Evolutionary conservation across 345 rosid species (phyloP).

Genomic region (Gossypium thurberi): DNA sequence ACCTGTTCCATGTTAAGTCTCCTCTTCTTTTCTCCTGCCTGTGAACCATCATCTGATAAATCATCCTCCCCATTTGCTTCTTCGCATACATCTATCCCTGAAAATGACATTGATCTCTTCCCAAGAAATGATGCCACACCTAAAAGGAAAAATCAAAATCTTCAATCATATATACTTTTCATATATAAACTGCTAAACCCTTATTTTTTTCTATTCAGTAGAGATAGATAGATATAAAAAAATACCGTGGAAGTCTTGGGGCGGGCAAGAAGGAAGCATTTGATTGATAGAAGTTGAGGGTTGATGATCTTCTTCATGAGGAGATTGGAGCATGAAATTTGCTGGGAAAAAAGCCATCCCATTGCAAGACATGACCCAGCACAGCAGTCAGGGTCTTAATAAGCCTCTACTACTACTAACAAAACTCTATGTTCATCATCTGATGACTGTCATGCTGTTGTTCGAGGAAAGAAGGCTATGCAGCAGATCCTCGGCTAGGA

Average conservation of each 20-base stretch:
- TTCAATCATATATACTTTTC: background rate
- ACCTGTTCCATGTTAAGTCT: slow-evolving; percentile 92
- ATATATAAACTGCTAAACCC: background rate
- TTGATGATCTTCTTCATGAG: slow-evolving; percentile 54
- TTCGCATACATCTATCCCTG: slow-evolving; percentile 56
- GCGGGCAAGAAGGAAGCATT: slow-evolving; percentile 54
- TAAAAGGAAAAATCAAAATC: slow-evolving; percentile 11
- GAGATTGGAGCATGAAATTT: slow-evolving; percentile 77
- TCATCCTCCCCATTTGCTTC: slow-evolving; percentile 71
- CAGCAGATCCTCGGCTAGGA: slow-evolving; percentile 5
- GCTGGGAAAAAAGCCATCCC: slow-evolving; percentile 87
- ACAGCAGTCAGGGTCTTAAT: background rate
- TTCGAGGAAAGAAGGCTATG: background rate
- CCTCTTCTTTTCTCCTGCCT: slow-evolving; percentile 93
- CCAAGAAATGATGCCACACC: slow-evolving; percentile 81
- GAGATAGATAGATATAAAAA: background rate
- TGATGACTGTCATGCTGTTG: background rate
- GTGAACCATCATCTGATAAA: slow-evolving; percentile 86
- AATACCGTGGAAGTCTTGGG: slow-evolving; percentile 81
- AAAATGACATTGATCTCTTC: slow-evolving; percentile 69
- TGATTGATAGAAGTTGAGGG: slow-evolving; percentile 55
- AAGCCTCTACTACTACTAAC: slow-evolving; percentile 12
- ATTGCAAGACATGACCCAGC: slow-evolving; percentile 55
- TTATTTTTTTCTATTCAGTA: background rate
- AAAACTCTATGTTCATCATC: background rate